Evolutionary conservation across 345 rosid genomes (phyloP), one percentile per base, ranked within the genome.

Genomic region (Lagerstroemia speciosa): DNA sequence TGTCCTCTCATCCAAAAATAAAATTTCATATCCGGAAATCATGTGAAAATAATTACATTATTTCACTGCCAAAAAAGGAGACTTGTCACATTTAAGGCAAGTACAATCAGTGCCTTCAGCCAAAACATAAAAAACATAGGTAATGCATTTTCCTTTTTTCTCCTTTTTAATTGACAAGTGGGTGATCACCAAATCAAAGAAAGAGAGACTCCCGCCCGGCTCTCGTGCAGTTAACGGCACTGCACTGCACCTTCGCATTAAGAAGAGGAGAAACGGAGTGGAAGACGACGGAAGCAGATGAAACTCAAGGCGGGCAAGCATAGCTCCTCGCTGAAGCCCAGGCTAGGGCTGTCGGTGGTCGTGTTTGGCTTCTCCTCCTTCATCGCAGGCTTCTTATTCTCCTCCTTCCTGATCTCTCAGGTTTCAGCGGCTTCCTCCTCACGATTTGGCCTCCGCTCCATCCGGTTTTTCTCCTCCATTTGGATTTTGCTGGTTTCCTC

Each of bases 371-470:
- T 20, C 32, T 48, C 15, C 70, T n/a, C 81, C 29, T 46, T 83
- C 64, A 34, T 82, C 17, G 74, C 77, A 31, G 88, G 75, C 78
- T 73, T 53, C 29, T 75, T 78, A 75, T 82, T 83, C 83, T 87
- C 87, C 62, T 66, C 58, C 74, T 74, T 83, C 36, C 20, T n/a
- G n/a, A n/a, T 84, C 37, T 80, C 81, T 65, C 86, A 77, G 85
- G 93, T 85, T 26, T 24, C 3, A 3, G 8, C 11, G 8, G 16
- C 15, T 6, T 30, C 37, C 41, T 65, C 32, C 26, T 22, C 40
- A 22, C 16, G 33, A 5, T n/a, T n/a, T n/a, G n/a, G n/a, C n/a
- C n/a, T 64, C 15, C 24, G 7, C 8, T 46, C 16, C n/a, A 7
- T 20, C n/a, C 2, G 55, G n/a, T 8, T 6, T 27, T 40, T 11